phyloP scores from a whole-genome alignment of 768 basidiomycete species.

The Russula sp. region DNA sequence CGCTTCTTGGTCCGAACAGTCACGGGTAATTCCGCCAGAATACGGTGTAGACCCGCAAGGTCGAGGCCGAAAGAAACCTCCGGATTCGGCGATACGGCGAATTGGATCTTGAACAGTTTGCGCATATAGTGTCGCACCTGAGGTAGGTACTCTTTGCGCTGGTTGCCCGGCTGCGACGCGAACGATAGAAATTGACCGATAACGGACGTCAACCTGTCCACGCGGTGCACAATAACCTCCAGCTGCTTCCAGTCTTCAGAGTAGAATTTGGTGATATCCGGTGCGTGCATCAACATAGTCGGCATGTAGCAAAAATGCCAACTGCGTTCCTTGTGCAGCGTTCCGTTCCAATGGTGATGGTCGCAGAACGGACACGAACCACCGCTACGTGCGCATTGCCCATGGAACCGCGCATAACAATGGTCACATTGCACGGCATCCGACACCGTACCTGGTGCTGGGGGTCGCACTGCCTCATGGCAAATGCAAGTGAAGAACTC shows the following conservation, averaged over 20 bases:
- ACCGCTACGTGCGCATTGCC: slow-evolving; percentile 80
- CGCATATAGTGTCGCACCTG: slow-evolving; percentile 90
- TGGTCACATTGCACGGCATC: slow-evolving; percentile 91
- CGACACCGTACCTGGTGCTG: slow-evolving; percentile 67
- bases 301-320: slow-evolving; percentile 84
- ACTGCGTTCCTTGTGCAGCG: slow-evolving; percentile 74
- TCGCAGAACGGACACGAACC: slow-evolving; percentile 91
- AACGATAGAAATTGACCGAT: slow-evolving; percentile 81
- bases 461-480: slow-evolving; percentile 69
- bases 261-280: slow-evolving; percentile 74
- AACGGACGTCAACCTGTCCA: slow-evolving; percentile 68
- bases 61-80: slow-evolving; percentile 82
- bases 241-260: slow-evolving; percentile 78
- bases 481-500: slow-evolving; percentile 88
- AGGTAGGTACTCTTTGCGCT: slow-evolving; percentile 70
- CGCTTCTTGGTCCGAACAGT: slow-evolving; percentile 54
- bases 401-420: slow-evolving; percentile 83
- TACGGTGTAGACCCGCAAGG: slow-evolving; percentile 77
- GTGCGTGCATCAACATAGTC: slow-evolving; percentile 64
- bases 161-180: slow-evolving; percentile 65
- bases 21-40: slow-evolving; percentile 65
- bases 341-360: slow-evolving; percentile 88
- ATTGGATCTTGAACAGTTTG: slow-evolving; percentile 85
- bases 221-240: slow-evolving; percentile 73
- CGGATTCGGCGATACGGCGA: slow-evolving; percentile 78